These are phyloP conservation scores for Pseudomassariella vexata DNA, from an alignment of 2,329 filamentous ascomycete genomes.

Conservation along the genomic window DNA sequence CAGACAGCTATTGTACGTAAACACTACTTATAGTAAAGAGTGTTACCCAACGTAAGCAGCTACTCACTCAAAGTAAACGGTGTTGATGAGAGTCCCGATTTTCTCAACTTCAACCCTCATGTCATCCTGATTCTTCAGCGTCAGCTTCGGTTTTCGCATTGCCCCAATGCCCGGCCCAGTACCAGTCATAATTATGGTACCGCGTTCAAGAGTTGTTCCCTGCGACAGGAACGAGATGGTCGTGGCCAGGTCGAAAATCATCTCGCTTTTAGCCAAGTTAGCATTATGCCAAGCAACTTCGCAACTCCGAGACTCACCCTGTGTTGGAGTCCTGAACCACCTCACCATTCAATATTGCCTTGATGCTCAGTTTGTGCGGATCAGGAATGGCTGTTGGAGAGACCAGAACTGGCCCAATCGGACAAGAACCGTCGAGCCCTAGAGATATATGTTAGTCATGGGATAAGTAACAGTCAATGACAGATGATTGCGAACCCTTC, in stretches of 20 bases:
- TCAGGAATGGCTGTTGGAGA: slow-evolving; percentile 22
- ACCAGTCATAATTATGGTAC: slow-evolving; percentile 33
- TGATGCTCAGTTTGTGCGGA: slow-evolving; percentile 23
- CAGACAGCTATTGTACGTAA: no score
- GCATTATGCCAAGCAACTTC: no score
- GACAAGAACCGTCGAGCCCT: slow-evolving; percentile 29
- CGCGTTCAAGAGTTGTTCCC: slow-evolving; percentile 30
- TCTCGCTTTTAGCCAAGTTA: no score
- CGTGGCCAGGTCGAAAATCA: slow-evolving; percentile 31
- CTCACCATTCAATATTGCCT: slow-evolving; percentile 28
- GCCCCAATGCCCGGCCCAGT: slow-evolving; percentile 36
- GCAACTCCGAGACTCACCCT: no score
- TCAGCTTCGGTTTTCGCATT: slow-evolving; percentile 31
- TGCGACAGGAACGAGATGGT: slow-evolving; percentile 29
- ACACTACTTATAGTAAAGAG: no score
- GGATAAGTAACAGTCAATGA: background rate
- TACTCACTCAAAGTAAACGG: background rate
- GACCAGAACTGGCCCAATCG: slow-evolving; percentile 30
- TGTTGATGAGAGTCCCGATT: slow-evolving; percentile 2
- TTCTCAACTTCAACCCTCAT: slow-evolving; percentile 30
- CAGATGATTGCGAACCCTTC: slow-evolving; percentile 22
- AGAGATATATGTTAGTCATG: background rate
- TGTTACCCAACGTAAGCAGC: no score
- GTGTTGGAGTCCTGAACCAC: slow-evolving; percentile 30
- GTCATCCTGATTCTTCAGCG: slow-evolving; percentile 29